Evolutionary conservation across 495 filamentous ascomycete species (phyloP), one percentile per base, ranked within the genome.

Genomic region (Penicillium antarcticum): DNA sequence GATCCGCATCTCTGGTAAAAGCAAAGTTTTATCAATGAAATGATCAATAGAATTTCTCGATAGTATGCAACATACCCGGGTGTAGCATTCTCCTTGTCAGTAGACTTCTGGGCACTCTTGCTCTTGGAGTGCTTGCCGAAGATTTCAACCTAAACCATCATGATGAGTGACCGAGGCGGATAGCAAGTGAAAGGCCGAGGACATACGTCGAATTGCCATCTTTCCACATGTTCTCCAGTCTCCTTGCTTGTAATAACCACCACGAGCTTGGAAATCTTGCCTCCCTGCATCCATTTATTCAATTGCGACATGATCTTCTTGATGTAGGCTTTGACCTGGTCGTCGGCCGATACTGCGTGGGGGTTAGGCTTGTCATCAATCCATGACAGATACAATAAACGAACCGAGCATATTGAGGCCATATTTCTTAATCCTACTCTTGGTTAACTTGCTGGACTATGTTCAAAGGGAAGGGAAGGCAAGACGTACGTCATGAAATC

Each of bases 311-410:
- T 97, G 71, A 97, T 96, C 74, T 94, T 95, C 75, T 95, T 96
- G 78, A 96, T 95, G 70, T 98, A 98, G 43, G 92, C 91, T 74
- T 95, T 95, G 58, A 98, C 94, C 68, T 97, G 91, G 74, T 97
- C 94, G 71, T 98, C 94, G 50, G 88, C 84, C 14, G 94, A 90
- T 33, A 97, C 91, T 84, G 49, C 12, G 10, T 8, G 41, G 33
- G 46, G 21, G 50, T 66, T 54, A 66, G 57, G 26, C 6, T 1
- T 52, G 39, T 9, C n/a, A 24, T 14, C 11, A 8, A 3, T 3
- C 14, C 17, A 16, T 11, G 38, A 29, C 16, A 29, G 33, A 23
- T 31, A 13, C 12, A 16, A 11, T 10, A 33, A 29, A 69, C 76
- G 51, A 71, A 87, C 84, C 82, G 34, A 97, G 88, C 91, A 98